Conservation (phyloP, 768 basidiomycete species). For the Botryobasidium botryosum region DNA sequence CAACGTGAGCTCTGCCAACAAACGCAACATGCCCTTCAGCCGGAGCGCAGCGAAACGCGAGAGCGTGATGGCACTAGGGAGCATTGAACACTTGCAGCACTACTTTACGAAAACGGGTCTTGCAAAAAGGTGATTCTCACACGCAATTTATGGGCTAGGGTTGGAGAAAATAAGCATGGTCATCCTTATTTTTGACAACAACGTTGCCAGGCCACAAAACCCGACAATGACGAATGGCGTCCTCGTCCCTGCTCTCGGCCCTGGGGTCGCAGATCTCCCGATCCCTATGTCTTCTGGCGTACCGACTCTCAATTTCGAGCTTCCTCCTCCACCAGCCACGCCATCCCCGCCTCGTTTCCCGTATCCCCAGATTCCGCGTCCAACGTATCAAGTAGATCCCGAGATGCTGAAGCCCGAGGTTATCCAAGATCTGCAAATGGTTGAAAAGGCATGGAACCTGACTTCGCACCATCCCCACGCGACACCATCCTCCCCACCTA, state of each 20-base stretch:
- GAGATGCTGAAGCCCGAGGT: slow-evolving; percentile 62
- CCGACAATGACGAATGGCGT: slow-evolving; percentile 7
- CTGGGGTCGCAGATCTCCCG: slow-evolving; percentile 17
- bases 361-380: slow-evolving; percentile 20
- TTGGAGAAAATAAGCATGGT: background rate
- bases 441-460: slow-evolving; percentile 48
- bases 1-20: slow-evolving; percentile 49
- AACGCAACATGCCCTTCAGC: slow-evolving; percentile 71
- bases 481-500: slow-evolving; percentile 6
- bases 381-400: slow-evolving; percentile 60
- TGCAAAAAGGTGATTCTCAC: slow-evolving; percentile 42
- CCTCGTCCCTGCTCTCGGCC: slow-evolving; percentile 60
- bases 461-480: slow-evolving; percentile 4
- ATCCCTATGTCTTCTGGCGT: slow-evolving; percentile 1
- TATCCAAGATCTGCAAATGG: slow-evolving; percentile 49
- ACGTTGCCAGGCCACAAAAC: slow-evolving; percentile 2
- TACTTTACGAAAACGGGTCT: slow-evolving; percentile 86
- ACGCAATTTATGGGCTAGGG: background rate
- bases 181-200: background rate
- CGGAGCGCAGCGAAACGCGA: slow-evolving; percentile 83
- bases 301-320: slow-evolving; percentile 30
- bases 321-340: slow-evolving; percentile 52
- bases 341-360: slow-evolving; percentile 18
- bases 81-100: slow-evolving; percentile 89
- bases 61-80: slow-evolving; percentile 87